Evolutionary conservation across 495 filamentous ascomycete genomes (phyloP).

Genomic region (Aspergillus ostianus): DNA sequence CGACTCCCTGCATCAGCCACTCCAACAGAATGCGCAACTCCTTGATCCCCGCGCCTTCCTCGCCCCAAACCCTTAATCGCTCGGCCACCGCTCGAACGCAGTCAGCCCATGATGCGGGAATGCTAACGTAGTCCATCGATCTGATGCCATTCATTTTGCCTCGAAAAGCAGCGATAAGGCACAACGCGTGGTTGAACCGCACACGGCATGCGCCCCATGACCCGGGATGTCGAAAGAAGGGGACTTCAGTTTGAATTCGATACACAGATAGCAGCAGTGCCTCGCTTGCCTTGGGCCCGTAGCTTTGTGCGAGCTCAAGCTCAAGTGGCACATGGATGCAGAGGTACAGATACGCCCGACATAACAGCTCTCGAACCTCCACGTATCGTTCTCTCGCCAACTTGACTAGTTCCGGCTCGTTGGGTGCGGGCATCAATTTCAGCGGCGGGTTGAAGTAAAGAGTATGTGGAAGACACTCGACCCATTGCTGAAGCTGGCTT

Average conservation of each 20-base stretch:
- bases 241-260: slow-evolving; percentile 28
- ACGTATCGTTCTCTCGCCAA: slow-evolving; percentile 37
- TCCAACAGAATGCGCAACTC: slow-evolving; percentile 26
- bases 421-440: slow-evolving; percentile 18
- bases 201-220: slow-evolving; percentile 34
- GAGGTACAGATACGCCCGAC: slow-evolving; percentile 38
- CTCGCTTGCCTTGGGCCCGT: slow-evolving; percentile 29
- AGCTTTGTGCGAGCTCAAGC: slow-evolving; percentile 17
- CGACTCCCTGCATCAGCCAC: slow-evolving; percentile 27
- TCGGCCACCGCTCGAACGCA: slow-evolving; percentile 28
- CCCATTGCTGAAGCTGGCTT: slow-evolving; percentile 37
- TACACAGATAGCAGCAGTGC: slow-evolving; percentile 26
- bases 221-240: slow-evolving; percentile 32
- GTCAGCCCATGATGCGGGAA: slow-evolving; percentile 24
- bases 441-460: slow-evolving; percentile 35
- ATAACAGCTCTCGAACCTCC: slow-evolving; percentile 39
- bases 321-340: slow-evolving; percentile 27
- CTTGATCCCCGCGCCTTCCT: slow-evolving; percentile 30
- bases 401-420: slow-evolving; percentile 35
- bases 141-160: slow-evolving; percentile 22
- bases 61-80: slow-evolving; percentile 28
- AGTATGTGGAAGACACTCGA: slow-evolving; percentile 30
- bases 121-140: slow-evolving; percentile 23
- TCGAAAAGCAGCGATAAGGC: slow-evolving; percentile 28
- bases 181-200: slow-evolving; percentile 31